Evolutionary conservation across 192 early-diverging fungal genomes (phyloP), one percentile per base, ranked within the genome.

Genomic region (Podila minutissima): DNA sequence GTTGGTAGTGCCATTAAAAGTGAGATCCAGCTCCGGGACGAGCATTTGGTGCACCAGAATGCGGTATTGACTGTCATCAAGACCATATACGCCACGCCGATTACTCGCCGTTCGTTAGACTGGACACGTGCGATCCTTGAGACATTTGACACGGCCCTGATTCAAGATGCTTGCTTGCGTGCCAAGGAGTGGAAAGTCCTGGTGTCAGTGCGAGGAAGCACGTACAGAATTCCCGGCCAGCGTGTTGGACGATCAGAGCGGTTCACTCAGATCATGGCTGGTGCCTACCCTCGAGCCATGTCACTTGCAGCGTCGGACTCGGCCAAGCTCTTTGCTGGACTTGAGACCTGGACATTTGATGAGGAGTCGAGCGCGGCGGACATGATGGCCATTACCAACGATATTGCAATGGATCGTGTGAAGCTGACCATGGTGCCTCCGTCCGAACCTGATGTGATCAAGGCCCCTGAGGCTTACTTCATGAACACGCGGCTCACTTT

Each of bases 111-210:
- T 19, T 67, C 71, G 6, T 24, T 59, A 15, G 61, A 67, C 33
- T 31, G 72, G 13, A 73, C 63, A 19, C 49, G 71, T 2, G 31
- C 50, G 12, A 62, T 73, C 15, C 41, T 81, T 5, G 59, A 66
- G 33, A 32, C 35, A 19, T 81, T 69, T 29, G 46, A 51, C 0
- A 41, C 60, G 0, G 28, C 22, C 13, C 41, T 12, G 24, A 33
- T 81, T 10, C 13, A 63, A 11, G 41, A 68, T 13, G 60, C 71
- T 1, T 69, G 70, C 29, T 53, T 58, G 29, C 24, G 72, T n/a
- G 70, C 71, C 2, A 81, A 81, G 49, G 62, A 72, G n/a, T 81
- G 77, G 71, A 81, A 69, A 46, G 38, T 81, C 2, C 41, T 81
- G 53, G n/a, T 59, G 11, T 13, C 20, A 7, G 67, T 73, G n/a